Evolutionary conservation across 2,329 filamentous ascomycete species (phyloP).

Genomic region (Exophiala viscosa): DNA sequence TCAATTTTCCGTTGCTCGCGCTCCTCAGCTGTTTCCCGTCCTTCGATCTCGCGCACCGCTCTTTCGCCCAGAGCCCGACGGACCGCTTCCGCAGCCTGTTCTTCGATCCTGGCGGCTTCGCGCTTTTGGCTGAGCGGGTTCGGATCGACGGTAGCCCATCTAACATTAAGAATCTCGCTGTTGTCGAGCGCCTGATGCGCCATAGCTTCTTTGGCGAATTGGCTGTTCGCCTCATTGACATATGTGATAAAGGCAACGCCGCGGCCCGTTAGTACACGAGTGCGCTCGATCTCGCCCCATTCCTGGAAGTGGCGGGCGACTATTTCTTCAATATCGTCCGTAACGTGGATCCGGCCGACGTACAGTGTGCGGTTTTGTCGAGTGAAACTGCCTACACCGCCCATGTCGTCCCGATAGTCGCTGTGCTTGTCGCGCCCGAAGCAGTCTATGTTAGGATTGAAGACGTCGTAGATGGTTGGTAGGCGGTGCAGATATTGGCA

Average conservation of each 20-base stretch:
- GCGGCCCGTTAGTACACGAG: slow-evolving; percentile 78
- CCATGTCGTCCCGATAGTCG: slow-evolving; percentile 97
- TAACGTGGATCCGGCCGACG: slow-evolving; percentile 88
- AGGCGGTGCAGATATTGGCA: slow-evolving; percentile 92
- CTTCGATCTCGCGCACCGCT: slow-evolving; percentile 91
- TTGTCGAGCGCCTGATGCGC: slow-evolving; percentile 89
- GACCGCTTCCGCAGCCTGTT: slow-evolving; percentile 94
- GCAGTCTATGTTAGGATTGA: slow-evolving; percentile 90
- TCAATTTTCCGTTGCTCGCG: slow-evolving; percentile 89
- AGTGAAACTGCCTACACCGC: slow-evolving; percentile 90
- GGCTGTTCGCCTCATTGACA: slow-evolving; percentile 79
- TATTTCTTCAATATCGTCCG: slow-evolving; percentile 94
- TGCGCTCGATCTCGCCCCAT: slow-evolving; percentile 89
- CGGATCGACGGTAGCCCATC: slow-evolving; percentile 95
- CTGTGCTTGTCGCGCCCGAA: slow-evolving; percentile 90
- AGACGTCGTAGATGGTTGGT: slow-evolving; percentile 81
- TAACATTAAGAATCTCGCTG: slow-evolving; percentile 86
- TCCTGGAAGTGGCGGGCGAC: slow-evolving; percentile 93
- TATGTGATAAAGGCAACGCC: slow-evolving; percentile 97
- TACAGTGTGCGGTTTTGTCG: slow-evolving; percentile 92
- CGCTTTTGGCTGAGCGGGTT: slow-evolving; percentile 93
- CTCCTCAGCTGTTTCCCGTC: slow-evolving; percentile 76
- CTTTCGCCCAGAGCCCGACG: slow-evolving; percentile 80
- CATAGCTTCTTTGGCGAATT: slow-evolving; percentile 95
- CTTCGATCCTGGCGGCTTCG: slow-evolving; percentile 82